Percentiles rank a stretch among this genome's conserved stretches.
Evolutionary conservation across 192 early-diverging fungal species (phyloP).

Genomic region (Backusella tarrabulga): DNA sequence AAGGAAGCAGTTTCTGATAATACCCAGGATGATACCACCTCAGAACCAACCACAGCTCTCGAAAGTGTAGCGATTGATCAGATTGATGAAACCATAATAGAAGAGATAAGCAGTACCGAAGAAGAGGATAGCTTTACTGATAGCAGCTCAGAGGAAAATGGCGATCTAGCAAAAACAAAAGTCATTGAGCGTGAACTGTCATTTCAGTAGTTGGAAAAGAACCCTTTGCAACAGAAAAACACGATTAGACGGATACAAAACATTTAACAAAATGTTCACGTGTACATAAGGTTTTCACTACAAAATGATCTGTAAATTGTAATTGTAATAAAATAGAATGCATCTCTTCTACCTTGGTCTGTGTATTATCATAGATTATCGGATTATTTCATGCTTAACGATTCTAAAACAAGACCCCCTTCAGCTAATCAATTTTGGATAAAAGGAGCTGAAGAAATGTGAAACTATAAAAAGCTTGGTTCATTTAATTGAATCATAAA

Average conservation of each 20-base stretch:
- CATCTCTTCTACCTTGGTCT: background rate
- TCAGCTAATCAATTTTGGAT: too few species aligned
- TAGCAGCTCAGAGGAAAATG: background rate
- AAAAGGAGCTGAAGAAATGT: too few species aligned
- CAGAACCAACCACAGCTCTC: background rate
- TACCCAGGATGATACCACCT: background rate
- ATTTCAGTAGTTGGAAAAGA: background rate
- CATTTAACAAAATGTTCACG: background rate
- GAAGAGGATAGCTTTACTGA: background rate
- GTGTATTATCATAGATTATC: too few species aligned
- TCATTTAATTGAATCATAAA: too few species aligned
- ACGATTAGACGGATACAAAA: background rate
- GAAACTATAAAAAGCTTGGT: too few species aligned
- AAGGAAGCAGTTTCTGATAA: conserved; percentile 16
- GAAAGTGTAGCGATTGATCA: background rate
- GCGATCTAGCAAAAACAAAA: background rate
- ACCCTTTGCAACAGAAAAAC: background rate
- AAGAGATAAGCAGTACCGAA: background rate
- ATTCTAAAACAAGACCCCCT: too few species aligned
- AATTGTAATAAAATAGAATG: background rate
- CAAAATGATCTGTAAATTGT: background rate
- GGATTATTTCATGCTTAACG: too few species aligned
- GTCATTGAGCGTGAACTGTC: background rate
- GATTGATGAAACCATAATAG: background rate
- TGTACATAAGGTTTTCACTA: background rate